phyloP scores from a whole-genome alignment of 2,329 filamentous ascomycete genomes.

The Lachnellula cervina region DNA sequence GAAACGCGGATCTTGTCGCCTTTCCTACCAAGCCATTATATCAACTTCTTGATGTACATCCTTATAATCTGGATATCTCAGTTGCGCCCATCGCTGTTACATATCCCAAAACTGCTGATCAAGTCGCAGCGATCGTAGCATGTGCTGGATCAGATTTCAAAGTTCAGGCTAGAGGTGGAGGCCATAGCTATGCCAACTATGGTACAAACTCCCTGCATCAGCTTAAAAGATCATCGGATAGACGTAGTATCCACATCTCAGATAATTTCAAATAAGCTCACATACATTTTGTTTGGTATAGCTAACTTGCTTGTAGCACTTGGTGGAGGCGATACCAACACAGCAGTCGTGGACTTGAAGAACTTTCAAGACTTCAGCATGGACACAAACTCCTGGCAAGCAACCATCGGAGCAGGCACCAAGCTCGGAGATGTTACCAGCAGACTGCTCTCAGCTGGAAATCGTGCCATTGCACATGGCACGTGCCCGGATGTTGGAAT shows the following conservation, averaged over 20 bases:
- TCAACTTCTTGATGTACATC: conserved; percentile 15
- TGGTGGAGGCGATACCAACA: conserved; percentile 45
- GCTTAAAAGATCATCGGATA: not conserved
- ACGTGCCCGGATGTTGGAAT: conserved; percentile 55
- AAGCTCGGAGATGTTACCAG: conserved; percentile 48
- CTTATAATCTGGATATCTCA: conserved; percentile 20
- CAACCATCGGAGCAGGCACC: conserved; percentile 50
- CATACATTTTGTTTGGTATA: not conserved
- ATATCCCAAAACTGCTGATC: conserved; percentile 27
- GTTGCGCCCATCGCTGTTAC: conserved; percentile 21
- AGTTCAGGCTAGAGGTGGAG: conserved; percentile 47
- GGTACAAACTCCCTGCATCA: conserved; percentile 6
- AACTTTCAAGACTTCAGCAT: conserved; percentile 50
- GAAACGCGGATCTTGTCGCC: conserved; percentile 15
- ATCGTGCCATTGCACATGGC: conserved; percentile 55
- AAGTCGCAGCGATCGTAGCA: conserved; percentile 40
- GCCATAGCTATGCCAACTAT: conserved; percentile 49
- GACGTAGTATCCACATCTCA: not conserved
- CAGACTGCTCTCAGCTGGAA: conserved; percentile 45
- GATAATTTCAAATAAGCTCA: too few species aligned
- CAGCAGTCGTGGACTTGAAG: conserved; percentile 49
- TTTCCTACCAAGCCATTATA: conserved; percentile 19
- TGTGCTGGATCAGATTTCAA: conserved; percentile 40
- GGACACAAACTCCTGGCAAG: conserved; percentile 47
- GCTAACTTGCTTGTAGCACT: conserved; percentile 31